Evolutionary conservation across 208 protist genomes (phyloP), one percentile per base, ranked within the genome.

Genomic region (Leishmania braziliensis): DNA sequence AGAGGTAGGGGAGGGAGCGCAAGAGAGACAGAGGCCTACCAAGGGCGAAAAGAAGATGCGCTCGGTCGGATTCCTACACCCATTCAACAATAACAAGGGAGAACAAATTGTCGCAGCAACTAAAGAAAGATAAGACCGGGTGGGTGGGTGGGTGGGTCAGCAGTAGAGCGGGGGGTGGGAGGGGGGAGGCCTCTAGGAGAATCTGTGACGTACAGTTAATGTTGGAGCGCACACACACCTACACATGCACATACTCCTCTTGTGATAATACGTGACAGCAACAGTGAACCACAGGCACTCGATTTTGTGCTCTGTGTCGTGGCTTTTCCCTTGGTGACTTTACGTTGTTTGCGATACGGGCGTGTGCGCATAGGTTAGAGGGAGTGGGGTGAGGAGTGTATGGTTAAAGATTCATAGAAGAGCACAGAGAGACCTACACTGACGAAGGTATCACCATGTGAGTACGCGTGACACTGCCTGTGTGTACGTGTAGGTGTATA

Each of bases 81-180:
- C 6, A 26, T 51, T 29, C 23, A 36, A 33, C 36, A 51, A 36
- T 10, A 36, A 73, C 10, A 26, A 26, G 23, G 58, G 39, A n/a
- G 33, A 51, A 18, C 14, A 50, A 20, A 18, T 12, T 29, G 23
- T 18, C 5, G 66, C 66, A 50, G 10, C 29, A 8, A 29, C 4
- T 26, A 14, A 50, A 9, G 56, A 39, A 60, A 79, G 56, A 84
- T 51, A 16, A 77, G 71, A 79, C 48, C 33, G 70, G 9, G 58
- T 29, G 66, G 39, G 43, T 43, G 39, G 39, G 8, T 50, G 26
- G 43, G 39, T 53, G 8, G 26, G 48, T 36, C 69, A 51, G 29
- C 62, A 81, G 63, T 29, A 63, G 51, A 62, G 26, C 46, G 75
- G 50, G 39, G 36, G 26, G 43, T 50, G 43, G 75, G 46, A 73